Evolutionary conservation across 208 protist genomes (phyloP), one percentile per base, ranked within the genome.

Genomic region (Acanthamoeba polyphaga): DNA sequence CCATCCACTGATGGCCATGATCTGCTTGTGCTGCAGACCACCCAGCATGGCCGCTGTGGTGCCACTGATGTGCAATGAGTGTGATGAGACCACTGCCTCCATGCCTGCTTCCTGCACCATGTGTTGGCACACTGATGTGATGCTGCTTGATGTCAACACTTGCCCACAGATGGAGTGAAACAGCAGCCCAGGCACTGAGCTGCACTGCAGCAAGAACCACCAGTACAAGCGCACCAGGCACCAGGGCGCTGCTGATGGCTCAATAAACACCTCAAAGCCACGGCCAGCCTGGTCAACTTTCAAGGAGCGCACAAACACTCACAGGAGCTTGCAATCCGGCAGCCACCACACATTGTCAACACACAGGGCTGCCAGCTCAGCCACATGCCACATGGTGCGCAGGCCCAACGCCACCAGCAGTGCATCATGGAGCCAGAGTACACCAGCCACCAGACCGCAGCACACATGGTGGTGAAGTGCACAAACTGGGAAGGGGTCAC

Each of bases 221-320:
- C 74, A 38, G 22, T 53, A 24, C 38, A 82, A 38, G 8, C 74
- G 43, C 12, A 82, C 43, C 1, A 24, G 43, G 46, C 74, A 82
- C 74, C 74, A 82, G 4, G 74, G 74, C 0, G 74, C 74, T 3
- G 32, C 17, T 3, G 46, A 32, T 3, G 74, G 34, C 38, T 82
- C 43, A 2, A 82, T 17, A 13, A 82, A 82, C 13, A 82, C 43
- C 22, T 82, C 19, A 13, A 82, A 82, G 38, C 74, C 74, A 13
- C 34, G 74, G 32, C 74, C 74, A 55, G 74, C 74, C 74, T 82
- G 74, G 19, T 82, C 74, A 2, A 82, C 74, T 24, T 82, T 82
- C 7, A 38, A 82, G 32, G 74, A 82, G 17, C 43, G 12, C 10
- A 82, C 22, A 15, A 29, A 82, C 8, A 82, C 74, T 7, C 19